These are phyloP conservation scores for Rhizopogon vulgaris DNA, from an alignment of 768 basidiomycete species.

Conservation along the genomic window DNA sequence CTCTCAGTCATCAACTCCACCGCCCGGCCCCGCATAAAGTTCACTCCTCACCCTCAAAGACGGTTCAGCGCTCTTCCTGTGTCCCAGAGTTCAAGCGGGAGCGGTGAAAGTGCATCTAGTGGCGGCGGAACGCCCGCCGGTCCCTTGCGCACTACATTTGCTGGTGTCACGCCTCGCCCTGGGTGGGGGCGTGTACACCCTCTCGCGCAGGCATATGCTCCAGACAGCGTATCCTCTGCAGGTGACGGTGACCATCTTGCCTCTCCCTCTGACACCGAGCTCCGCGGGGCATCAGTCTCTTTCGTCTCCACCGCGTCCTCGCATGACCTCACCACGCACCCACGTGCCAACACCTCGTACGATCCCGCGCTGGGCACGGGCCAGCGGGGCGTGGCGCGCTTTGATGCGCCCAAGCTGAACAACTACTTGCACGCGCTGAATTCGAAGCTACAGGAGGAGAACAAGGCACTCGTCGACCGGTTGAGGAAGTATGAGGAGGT, in stretches of 20 bases:
- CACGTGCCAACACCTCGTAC: constrained; percentile 80
- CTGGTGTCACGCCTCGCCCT: constrained; percentile 59
- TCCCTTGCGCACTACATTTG: constrained; percentile 48
- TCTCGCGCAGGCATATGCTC: constrained; percentile 46
- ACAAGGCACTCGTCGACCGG: constrained; percentile 55
- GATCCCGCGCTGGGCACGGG: constrained; percentile 78
- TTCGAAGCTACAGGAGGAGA: constrained; percentile 78
- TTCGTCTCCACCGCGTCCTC: constrained; percentile 82
- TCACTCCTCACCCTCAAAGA: constrained; percentile 39
- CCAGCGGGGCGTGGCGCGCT: constrained; percentile 61
- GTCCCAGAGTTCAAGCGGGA: constrained; percentile 31
- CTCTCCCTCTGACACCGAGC: constrained; percentile 40
- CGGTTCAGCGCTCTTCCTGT: constrained; percentile 61
- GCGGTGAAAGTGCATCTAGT: constrained; percentile 28
- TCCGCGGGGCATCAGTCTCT: constrained; percentile 48
- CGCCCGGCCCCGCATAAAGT: constrained; percentile 56
- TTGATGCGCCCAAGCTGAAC: constrained; percentile 84
- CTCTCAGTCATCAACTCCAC: constrained; percentile 82
- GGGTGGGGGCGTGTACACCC: constrained; percentile 48
- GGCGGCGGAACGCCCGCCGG: constrained; percentile 26
- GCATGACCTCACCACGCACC: constrained; percentile 77
- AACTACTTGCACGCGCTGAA: constrained; percentile 84
- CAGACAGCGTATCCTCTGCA: constrained; percentile 33
- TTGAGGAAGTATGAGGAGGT: constrained; percentile 49
- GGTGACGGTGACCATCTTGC: constrained; percentile 19